phyloP scores from a whole-genome alignment of 345 rosid species.

The Viola odorata region DNA sequence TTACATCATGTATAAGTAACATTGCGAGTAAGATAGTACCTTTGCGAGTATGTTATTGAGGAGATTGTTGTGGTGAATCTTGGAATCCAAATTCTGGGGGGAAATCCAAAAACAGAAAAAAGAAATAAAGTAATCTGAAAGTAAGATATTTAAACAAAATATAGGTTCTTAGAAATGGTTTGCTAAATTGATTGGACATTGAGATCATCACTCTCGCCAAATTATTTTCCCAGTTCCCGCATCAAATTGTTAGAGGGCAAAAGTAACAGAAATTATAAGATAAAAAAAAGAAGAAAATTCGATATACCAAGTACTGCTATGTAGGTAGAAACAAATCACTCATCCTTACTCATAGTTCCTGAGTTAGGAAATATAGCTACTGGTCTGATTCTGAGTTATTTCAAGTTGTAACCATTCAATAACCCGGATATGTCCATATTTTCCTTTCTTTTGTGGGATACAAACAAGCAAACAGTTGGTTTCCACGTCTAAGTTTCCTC shows the following conservation, averaged over 20 bases:
- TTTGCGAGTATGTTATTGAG: constrained; percentile 87
- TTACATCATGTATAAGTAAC: neutral
- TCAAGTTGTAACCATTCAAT: too few species aligned
- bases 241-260: neutral
- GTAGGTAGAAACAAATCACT: too few species aligned
- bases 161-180: neutral
- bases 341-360: too few species aligned
- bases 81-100: constrained; percentile 82
- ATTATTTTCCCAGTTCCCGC: too few species aligned
- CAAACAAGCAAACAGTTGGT: too few species aligned
- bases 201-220: neutral
- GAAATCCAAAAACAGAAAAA: constrained; percentile 2
- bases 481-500: too few species aligned
- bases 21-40: constrained; percentile 37
- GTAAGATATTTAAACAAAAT: neutral
- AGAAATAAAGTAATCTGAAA: constrained; percentile 1
- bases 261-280: neutral
- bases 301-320: neutral
- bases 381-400: too few species aligned
- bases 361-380: too few species aligned
- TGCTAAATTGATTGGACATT: too few species aligned
- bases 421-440: too few species aligned
- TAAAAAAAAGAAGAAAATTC: neutral
- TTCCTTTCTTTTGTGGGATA: too few species aligned
- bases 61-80: constrained; percentile 93